Base-by-base conservation (phyloP, 306 rosid species). In the Prosopis cineraria region DNA sequence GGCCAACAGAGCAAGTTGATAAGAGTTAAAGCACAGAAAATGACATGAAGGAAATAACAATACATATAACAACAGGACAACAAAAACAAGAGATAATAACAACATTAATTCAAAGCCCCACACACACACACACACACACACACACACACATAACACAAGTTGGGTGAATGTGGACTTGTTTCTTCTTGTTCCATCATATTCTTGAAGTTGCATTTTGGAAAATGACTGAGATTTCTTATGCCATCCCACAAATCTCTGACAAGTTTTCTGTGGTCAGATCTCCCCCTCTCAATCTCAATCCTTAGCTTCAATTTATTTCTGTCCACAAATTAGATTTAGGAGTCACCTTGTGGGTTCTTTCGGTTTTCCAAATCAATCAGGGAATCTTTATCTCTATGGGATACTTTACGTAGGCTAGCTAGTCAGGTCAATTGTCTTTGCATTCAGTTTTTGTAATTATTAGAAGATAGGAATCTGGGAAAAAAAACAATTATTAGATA, bases 201-300 rank as follows among this genome's bases (percentile, higher is more conserved):
- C 82, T 47, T 59, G 82, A 76, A 66, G 72, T 84, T 77, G 40
- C 43, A 34, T 43, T 50, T 36, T 79, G 65, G 84, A 70, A 72
- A 72, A 84, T 27, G 84, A 84, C 13, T 66, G 55, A 76, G 45
- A 64, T 63, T 72, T 72, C 25, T 29, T 20, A 3, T 20, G 17
- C 29, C 59, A 79, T 68, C 67, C 65, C 56, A 75, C 71, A 71
- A 75, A 79, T 39, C 48, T 75, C 76, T 76, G n/a, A 74, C 25
- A 17, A 6, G 41, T 30, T 11, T n/a, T 27, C 16, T 48, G 30
- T 70, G 36, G 29, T 55, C 17, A 72, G 64, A 71, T 72, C 67
- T 72, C 22, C 24, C 6, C 5, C 31, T 25, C 68, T 60, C 33
- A 31, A 10, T 10, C 8, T 25, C 0, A 56, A 55, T 55, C 8